Evolutionary conservation across 352 stramenopile species (phyloP).

Genomic region (Globisporangium paroecandrum): DNA sequence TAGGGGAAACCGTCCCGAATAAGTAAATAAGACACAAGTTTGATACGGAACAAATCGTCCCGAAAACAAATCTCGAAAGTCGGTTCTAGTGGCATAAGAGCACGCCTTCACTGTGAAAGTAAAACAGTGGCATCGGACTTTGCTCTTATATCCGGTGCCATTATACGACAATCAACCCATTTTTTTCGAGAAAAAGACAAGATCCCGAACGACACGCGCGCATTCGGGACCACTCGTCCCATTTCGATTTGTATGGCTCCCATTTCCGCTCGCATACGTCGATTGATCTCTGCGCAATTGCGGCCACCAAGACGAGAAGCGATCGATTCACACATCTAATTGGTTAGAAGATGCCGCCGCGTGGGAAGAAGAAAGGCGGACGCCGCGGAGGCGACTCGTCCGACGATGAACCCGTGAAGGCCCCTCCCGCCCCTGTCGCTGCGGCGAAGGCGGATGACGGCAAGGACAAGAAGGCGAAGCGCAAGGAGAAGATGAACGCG

Average conservation of each 20-base stretch:
- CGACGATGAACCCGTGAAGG: constrained; percentile 44
- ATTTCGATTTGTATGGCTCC: constrained; percentile 10
- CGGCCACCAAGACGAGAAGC: background rate
- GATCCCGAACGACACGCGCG: background rate
- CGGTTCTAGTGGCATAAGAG: background rate
- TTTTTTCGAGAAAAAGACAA: background rate
- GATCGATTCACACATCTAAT: background rate
- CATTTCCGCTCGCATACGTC: constrained; percentile 3
- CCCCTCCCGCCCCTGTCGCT: constrained; percentile 19
- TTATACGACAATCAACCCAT: background rate
- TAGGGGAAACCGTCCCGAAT: background rate
- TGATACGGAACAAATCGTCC: background rate
- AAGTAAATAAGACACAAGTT: background rate
- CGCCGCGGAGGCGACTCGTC: constrained; percentile 70
- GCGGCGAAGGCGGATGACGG: constrained; percentile 19
- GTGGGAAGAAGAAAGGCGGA: constrained; percentile 76
- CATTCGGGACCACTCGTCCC: constrained; percentile 1
- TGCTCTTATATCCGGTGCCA: background rate
- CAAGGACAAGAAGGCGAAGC: constrained; percentile 73
- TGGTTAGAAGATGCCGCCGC: constrained; percentile 41
- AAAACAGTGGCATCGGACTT: background rate
- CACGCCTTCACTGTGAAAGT: too few species aligned
- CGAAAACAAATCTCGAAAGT: too few species aligned
- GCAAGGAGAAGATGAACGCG: constrained; percentile 72
- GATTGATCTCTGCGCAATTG: constrained; percentile 1